Evolutionary conservation across 129 eudicot species (phyloP).

Genomic region (Cynara cardunculus): DNA sequence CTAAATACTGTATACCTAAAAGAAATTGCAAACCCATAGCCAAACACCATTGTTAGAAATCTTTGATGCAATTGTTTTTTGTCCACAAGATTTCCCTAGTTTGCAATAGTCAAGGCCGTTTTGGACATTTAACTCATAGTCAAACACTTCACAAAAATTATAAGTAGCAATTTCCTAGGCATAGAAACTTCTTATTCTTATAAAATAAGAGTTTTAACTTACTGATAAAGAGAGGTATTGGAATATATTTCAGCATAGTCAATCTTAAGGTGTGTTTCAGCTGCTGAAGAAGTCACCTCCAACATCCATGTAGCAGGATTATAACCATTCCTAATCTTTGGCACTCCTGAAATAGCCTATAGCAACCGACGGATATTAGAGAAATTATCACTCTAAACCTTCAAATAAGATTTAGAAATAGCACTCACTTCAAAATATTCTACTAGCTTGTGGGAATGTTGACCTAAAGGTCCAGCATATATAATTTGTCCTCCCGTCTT

Average conservation of each 20-base stretch:
- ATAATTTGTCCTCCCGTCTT: conserved; percentile 80
- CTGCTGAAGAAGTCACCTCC: conserved; percentile 42
- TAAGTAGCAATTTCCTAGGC: neutral
- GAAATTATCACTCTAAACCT: neutral
- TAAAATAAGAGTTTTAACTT: conserved; percentile 11
- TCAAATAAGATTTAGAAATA: neutral
- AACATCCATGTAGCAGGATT: conserved; percentile 89
- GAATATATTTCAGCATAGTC: conserved; percentile 53
- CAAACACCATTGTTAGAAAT: too few species aligned
- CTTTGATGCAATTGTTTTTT: neutral
- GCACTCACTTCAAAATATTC: conserved; percentile 73
- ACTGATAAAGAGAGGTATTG: conserved; percentile 57
- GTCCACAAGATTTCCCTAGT: neutral
- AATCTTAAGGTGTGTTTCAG: conserved; percentile 44
- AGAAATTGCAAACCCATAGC: too few species aligned
- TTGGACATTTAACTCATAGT: neutral
- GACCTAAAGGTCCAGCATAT: conserved; percentile 73
- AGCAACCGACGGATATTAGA: neutral
- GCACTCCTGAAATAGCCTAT: conserved; percentile 59
- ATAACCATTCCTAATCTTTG: conserved; percentile 51
- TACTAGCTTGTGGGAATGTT: conserved; percentile 46
- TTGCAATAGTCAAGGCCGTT: neutral
- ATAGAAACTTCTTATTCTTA: neutral
- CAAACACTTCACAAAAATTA: neutral
- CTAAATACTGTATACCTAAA: too few species aligned